A percentile compares a stretch with the other conserved stretches of the same genome.
phyloP scores from a whole-genome alignment of 2,329 filamentous ascomycete genomes.

The Phoma herbarum region DNA sequence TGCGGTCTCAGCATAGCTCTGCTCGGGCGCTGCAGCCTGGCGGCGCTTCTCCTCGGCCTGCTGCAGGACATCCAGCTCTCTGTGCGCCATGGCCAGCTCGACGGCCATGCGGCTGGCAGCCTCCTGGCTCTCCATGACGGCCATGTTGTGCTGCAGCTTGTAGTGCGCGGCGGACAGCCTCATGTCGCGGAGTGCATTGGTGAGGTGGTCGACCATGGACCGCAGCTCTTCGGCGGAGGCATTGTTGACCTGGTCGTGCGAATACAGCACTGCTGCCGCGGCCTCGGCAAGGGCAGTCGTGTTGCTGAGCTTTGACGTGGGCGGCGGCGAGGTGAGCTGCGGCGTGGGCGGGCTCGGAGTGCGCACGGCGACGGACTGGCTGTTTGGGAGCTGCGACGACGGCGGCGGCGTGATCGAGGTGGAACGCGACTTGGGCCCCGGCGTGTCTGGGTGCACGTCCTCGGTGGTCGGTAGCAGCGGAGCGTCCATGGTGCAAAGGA shows the following conservation, averaged over 20 bases:
- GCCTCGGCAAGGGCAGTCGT: slow-evolving; percentile 41
- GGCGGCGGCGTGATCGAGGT: slow-evolving; percentile 68
- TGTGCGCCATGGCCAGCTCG: slow-evolving; percentile 89
- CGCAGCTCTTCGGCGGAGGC: slow-evolving; percentile 63
- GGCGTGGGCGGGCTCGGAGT: slow-evolving; percentile 62
- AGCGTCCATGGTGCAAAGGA: slow-evolving; percentile 22
- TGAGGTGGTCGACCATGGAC: slow-evolving; percentile 61
- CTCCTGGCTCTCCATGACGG: slow-evolving; percentile 84
- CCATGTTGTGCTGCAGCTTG: slow-evolving; percentile 86
- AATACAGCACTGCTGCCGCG: slow-evolving; percentile 55
- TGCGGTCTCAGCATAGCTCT: slow-evolving; percentile 62
- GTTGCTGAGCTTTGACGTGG: slow-evolving; percentile 49
- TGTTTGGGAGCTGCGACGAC: slow-evolving; percentile 63
- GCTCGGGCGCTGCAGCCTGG: slow-evolving; percentile 54
- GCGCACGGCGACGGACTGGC: slow-evolving; percentile 50
- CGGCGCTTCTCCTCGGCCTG: slow-evolving; percentile 73
- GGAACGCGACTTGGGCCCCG: slow-evolving; percentile 32
- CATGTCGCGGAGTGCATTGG: slow-evolving; percentile 66
- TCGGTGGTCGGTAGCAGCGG: slow-evolving; percentile 47
- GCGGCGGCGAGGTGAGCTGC: slow-evolving; percentile 60
- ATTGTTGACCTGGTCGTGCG: slow-evolving; percentile 60
- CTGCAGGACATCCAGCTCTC: slow-evolving; percentile 85
- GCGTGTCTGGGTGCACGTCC: slow-evolving; percentile 38
- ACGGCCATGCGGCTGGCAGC: slow-evolving; percentile 87
- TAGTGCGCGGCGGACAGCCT: slow-evolving; percentile 89